These are phyloP conservation scores for Brettanomyces sp. DNA, from an alignment of 805 yeast species.

Conservation along the genomic window DNA sequence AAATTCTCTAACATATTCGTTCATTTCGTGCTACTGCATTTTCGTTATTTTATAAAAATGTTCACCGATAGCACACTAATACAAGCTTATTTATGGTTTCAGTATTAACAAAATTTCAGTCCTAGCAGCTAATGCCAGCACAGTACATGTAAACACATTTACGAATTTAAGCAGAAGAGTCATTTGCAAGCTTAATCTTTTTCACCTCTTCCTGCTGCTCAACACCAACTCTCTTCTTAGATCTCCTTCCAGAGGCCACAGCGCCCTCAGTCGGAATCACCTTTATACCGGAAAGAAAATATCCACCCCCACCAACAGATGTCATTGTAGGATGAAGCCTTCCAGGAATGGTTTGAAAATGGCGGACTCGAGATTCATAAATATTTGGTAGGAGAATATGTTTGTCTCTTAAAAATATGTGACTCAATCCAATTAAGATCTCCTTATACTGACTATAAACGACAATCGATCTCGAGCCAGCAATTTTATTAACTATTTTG, in stretches of 20 bases:
- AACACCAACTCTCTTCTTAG: constrained; percentile 23
- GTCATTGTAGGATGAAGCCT: constrained; percentile 95
- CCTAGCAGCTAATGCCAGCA: constrained; percentile 1
- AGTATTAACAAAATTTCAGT: neutral
- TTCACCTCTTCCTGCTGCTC: neutral
- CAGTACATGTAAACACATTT: too few relatives aligned
- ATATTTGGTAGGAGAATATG: constrained; percentile 77
- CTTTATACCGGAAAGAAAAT: constrained; percentile 63
- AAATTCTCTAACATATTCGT: neutral
- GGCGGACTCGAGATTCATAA: constrained; percentile 72
- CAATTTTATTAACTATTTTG: constrained; percentile 49
- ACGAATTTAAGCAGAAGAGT: neutral
- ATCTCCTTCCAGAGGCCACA: constrained; percentile 62
- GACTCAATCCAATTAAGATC: constrained; percentile 62
- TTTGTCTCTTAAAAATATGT: constrained; percentile 54
- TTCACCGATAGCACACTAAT: neutral
- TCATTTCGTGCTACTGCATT: neutral
- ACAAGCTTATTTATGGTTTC: too few relatives aligned
- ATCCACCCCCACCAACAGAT: constrained; percentile 88
- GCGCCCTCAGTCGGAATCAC: constrained; percentile 64
- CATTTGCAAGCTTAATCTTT: neutral
- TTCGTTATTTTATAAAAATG: neutral
- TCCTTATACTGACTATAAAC: constrained; percentile 80
- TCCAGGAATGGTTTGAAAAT: constrained; percentile 89
- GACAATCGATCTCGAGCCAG: constrained; percentile 83